Evolutionary conservation across 179 eudicot genomes (phyloP), one percentile per base, ranked within the genome.

Genomic region (Silene coronaria): DNA sequence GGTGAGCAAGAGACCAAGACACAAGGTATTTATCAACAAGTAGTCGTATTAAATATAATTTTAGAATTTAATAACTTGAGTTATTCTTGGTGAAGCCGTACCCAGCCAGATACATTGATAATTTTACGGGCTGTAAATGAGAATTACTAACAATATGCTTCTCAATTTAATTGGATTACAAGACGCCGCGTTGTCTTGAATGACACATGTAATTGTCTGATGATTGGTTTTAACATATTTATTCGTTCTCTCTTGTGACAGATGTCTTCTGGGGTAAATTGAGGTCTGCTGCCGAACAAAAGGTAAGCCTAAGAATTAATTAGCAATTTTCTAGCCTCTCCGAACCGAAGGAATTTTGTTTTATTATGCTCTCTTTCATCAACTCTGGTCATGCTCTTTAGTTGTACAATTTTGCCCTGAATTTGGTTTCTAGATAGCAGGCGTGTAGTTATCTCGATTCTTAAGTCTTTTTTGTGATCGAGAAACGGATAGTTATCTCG

Each of bases 191-290:
- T 27, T 71, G 16, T 12, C 24, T 23, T n/a, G 30, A 48, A 32
- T 28, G 12, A 34, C 26, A 19, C 51, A 67, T 27, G 19, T 57
- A 16, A 32, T 70, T 76, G 67, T 69, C 32, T 10, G 19, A 67
- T 42, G 22, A 21, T 61, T 42, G 9, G 6, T 24, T n/a, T n/a
- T 66, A 27, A 66, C 57, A 48, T 12, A 30, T 61, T 14, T 34
- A 16, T 58, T 46, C 14, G 4, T 46, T 30, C 7, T 70, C 17
- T 32, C 19, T 59, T 60, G 66, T 76, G 17, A 58, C 80, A 82
- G 85, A 77, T 73, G 78, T 48, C 73, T 82, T 82, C 75, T 82
- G 82, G 85, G 78, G 75, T 64, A 76, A 79, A 67, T 67, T 82
- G 32, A 76, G 62, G 68, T 82, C 85, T 55, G 63, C 80, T 38